phyloP scores from a whole-genome alignment of 139 green algal species.

The Monoraphidium neglectum region DNA sequence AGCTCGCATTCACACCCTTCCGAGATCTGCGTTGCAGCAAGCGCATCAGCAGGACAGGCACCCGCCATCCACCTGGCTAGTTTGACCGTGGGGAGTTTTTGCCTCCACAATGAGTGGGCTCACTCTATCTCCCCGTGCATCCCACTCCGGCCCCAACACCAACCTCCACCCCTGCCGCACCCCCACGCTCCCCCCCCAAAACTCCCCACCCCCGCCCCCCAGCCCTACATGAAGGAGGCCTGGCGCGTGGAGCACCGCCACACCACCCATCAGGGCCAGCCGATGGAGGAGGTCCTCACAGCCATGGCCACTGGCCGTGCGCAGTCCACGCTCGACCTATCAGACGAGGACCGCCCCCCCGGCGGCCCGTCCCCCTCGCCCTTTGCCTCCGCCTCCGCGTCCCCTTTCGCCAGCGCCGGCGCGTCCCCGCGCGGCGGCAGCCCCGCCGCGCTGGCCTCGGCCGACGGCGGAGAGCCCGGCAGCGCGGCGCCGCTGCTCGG shows the following conservation, averaged over 20 bases:
- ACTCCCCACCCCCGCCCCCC: too few species aligned
- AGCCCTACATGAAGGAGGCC: constrained; percentile 60
- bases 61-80: too few species aligned
- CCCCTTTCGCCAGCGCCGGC: neutral
- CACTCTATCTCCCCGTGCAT: too few species aligned
- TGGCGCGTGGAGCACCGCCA: constrained; percentile 35
- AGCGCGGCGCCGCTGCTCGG: neutral
- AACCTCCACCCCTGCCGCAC: too few species aligned
- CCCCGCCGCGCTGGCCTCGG: neutral
- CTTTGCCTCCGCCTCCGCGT: neutral
- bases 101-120: too few species aligned
- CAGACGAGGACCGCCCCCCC: neutral
- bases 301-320: constrained; percentile 4
- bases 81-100: too few species aligned
- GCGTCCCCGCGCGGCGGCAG: neutral
- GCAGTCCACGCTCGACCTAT: constrained; percentile 6
- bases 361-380: too few species aligned
- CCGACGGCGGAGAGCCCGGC: neutral
- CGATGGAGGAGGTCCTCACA: constrained; percentile 22
- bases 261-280: constrained; percentile 5
- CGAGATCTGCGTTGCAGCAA: too few species aligned
- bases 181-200: too few species aligned
- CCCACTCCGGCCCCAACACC: too few species aligned
- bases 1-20: too few species aligned
- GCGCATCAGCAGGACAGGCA: too few species aligned